Evolutionary conservation across 139 green algal genomes (phyloP), one percentile per base, ranked within the genome.

Genomic region (Chlamydomonas schloesseri): DNA sequence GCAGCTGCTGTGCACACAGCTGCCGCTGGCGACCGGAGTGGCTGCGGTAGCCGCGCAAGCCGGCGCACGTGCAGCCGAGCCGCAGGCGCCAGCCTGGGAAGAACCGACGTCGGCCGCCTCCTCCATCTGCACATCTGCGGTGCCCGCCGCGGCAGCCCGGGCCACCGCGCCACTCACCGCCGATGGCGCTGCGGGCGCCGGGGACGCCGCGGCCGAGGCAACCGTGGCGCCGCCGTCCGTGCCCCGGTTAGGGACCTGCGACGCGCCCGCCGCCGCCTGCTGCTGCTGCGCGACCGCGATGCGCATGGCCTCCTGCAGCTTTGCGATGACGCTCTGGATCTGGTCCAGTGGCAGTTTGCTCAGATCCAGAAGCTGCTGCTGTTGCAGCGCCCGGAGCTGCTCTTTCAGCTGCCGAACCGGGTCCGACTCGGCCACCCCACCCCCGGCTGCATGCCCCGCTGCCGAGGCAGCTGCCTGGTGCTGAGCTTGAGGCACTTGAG

Each of bases 231-330:
- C 70, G 36, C 23, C 55, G 14, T 55, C 21, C 4, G 36, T 21
- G 28, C 70, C 73, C 50, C 53, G 6, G 50, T 23, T 4, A 5
- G 15, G 1, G 31, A 20, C 67, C 71, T 36, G 46, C 46, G 36
- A 50, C 50, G 29, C 17, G 29, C n/a, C n/a, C 65, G 73, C 47
- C 47, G 58, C 58, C n/a, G 58, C n/a, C 24, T 72, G 34, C 6
- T 75, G 78, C 79, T 69, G 79, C 65, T 65, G 37, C 11, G 71
- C 46, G 1, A 34, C 64, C 10, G 78, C 78, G 11, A 85, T 47
- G 65, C 53, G 47, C 79, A 76, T 57, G 6, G 79, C 79, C 37
- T 85, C 37, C 31, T 85, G 79, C 31, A 85, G 79, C 79, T 85
- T 76, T 23, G 36, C 1, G 46, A 85, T 85, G n/a, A 85, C 36